Evolutionary conservation across 164 flowering plant species (phyloP), one percentile per base, ranked within the genome.

Genomic region (Piper longum): DNA sequence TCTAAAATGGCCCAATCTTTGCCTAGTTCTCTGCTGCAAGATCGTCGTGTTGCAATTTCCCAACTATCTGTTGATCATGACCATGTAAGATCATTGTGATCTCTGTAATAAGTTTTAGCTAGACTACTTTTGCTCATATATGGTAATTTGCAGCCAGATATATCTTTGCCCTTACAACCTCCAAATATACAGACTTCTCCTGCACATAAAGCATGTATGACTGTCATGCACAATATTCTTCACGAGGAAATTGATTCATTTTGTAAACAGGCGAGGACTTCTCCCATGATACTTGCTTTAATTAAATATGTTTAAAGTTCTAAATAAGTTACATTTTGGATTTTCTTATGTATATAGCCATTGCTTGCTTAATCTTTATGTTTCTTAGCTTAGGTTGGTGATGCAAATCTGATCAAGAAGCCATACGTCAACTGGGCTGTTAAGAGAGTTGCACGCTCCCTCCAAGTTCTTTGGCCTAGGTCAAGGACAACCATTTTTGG

Each of bases 401-500:
- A 81, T 55, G 84, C 77, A 73, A 92, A 92, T 73, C 68, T 84
- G 75, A 77, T 74, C 59, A 81, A 85, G 75, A 89, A 85, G 68
- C 96, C 97, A 59, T 89, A 80, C 73, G 81, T 92, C 59, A 92
- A 75, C 68, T 92, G 98, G 98, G 96, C 96, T 69, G 91, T 92
- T 69, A 86, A 89, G 78, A 83, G 97, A 64, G 98, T 89, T 58
- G 80, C 95, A 62, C 78, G 96, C 19, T 89, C 96, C 69, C 91
- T 92, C 64, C 98, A 92, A 77, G 98, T 87, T 63, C 72, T 92
- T 14, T 92, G 98, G 98, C 98, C 98, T 17, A 81, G 98, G 62
- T 88, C 97, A 26, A 74, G 96, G 74, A 86, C 97, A 62, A 89
- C 81, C 51, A 70, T 92, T 41, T 92, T 83, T 86, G 97, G 98